These are phyloP conservation scores for Trichoderma brevicompactum DNA, from an alignment of 2,329 filamentous ascomycete species.

Conservation along the genomic window DNA sequence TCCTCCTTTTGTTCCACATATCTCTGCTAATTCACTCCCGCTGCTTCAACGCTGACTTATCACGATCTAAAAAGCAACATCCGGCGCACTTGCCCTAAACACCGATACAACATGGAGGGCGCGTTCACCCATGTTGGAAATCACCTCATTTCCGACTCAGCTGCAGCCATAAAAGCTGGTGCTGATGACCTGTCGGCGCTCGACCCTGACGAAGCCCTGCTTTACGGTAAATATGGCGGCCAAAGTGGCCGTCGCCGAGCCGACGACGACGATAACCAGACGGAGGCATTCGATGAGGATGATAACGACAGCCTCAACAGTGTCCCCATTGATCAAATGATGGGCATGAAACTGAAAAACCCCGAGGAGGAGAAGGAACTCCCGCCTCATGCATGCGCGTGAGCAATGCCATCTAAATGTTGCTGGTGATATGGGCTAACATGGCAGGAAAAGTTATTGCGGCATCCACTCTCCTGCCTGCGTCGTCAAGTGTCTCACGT, in stretches of 20 bases:
- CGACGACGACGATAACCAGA: constrained; percentile 89
- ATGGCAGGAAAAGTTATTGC: constrained; percentile 71
- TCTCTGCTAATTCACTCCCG: background rate
- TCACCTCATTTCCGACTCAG: constrained; percentile 82
- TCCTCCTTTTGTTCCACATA: background rate
- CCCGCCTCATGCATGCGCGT: constrained; percentile 94
- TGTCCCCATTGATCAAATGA: constrained; percentile 75
- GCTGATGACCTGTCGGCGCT: constrained; percentile 73
- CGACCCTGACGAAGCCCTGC: constrained; percentile 78
- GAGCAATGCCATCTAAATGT: constrained; percentile 49
- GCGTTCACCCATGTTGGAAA: constrained; percentile 89
- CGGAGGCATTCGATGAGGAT: constrained; percentile 81
- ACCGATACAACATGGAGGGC: constrained; percentile 69
- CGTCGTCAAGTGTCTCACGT: constrained; percentile 94
- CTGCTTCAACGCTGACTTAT: constrained; percentile 15
- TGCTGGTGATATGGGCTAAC: constrained; percentile 35
- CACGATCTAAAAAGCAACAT: constrained; percentile 13
- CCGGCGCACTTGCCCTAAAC: constrained; percentile 23
- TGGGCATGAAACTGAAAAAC: constrained; percentile 62
- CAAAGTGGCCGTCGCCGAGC: constrained; percentile 68
- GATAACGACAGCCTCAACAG: constrained; percentile 78
- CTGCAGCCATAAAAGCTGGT: constrained; percentile 83
- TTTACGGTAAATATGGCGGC: constrained; percentile 71
- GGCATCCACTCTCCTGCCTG: constrained; percentile 95
- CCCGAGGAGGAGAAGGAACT: constrained; percentile 85